Base-by-base conservation (phyloP, 495 filamentous ascomycete genomes). In the Parathielavia hyrcaniae region DNA sequence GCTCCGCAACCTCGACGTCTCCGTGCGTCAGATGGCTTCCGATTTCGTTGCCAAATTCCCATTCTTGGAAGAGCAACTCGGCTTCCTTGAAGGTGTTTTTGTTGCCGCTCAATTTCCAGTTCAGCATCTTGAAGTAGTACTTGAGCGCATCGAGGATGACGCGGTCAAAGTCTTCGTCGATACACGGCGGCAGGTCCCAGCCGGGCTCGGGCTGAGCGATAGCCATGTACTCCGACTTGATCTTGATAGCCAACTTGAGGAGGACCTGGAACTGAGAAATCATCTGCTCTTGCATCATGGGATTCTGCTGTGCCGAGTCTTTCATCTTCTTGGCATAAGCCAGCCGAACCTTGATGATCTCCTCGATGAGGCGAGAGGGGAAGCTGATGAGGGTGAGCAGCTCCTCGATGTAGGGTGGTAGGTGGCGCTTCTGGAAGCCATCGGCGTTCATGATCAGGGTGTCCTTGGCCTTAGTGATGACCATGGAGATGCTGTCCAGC, bases 81-180 rank as follows among this genome's bases (percentile, higher is more conserved):
- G 93, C 93, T 66, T 97, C 93, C 68, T 97, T 97, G 80, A 97
- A 97, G 0, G 93, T 96, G 71, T 97, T 98, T 69, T 96, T 97
- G 74, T 97, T 97, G 45, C 90, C 89, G 67, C 90, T 90, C 46
- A 98, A 76, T 68, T 97, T 97, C 88, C 91, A 96, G 64, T 96
- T 96, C 51, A 98, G 77, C 75, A 98, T 87, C 63, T 90, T 88
- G 77, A 98, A 97, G 69, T 97, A 98, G 69, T 95, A 97, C 67
- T 91, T 95, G 61, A 98, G 78, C 1, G 92, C 92, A 67, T 97
- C 91, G 50, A 98, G 71, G 8, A 97, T 90, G n/a, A 93, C 89
- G n/a, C 83, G 79, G 66, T 98, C 93, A 65, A 97, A 97, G 50
- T 89, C 87, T 60, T 98, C 93, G 67, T 96, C 93, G 62, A 98